These are phyloP conservation scores for Geotrichum macrosporum DNA, from an alignment of 1,139 yeast species.

Conservation along the genomic window DNA sequence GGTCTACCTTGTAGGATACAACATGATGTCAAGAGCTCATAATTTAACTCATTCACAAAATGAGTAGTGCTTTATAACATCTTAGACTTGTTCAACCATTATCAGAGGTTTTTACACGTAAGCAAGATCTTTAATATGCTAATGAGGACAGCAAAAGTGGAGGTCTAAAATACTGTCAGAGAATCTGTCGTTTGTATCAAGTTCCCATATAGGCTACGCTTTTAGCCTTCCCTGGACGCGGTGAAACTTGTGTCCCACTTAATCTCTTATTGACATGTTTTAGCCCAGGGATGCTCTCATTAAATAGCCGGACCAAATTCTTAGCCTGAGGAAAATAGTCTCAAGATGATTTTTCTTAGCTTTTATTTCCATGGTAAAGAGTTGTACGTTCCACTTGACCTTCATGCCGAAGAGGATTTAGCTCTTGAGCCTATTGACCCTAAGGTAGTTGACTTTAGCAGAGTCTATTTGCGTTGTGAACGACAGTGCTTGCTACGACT, in stretches of 20 bases:
- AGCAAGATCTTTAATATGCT: background rate
- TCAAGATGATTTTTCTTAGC: too few relatives aligned
- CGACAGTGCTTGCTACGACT: slow-evolving; percentile 58
- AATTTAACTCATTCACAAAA: slow-evolving; percentile 13
- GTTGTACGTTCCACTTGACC: slow-evolving; percentile 49
- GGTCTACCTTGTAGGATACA: background rate
- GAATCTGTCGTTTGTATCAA: too few relatives aligned
- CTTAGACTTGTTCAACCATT: slow-evolving; percentile 20
- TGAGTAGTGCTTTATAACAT: slow-evolving; percentile 17
- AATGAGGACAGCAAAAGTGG: background rate
- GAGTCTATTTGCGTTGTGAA: slow-evolving; percentile 57
- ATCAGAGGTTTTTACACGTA: background rate
- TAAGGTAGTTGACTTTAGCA: slow-evolving; percentile 50
- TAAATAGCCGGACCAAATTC: too few relatives aligned
- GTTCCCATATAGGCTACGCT: too few relatives aligned
- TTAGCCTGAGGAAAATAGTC: too few relatives aligned
- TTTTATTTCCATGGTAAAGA: too few relatives aligned
- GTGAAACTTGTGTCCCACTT: too few relatives aligned
- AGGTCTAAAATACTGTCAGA: too few relatives aligned
- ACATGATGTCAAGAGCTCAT: background rate
- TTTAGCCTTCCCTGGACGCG: too few relatives aligned
- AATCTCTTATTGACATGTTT: too few relatives aligned
- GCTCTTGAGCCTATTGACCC: slow-evolving; percentile 36
- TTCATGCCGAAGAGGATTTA: slow-evolving; percentile 42
- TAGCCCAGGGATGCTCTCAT: too few relatives aligned